Conservation (phyloP, 805 yeast species). For the Wickerhamomyces subpelliculosus region DNA sequence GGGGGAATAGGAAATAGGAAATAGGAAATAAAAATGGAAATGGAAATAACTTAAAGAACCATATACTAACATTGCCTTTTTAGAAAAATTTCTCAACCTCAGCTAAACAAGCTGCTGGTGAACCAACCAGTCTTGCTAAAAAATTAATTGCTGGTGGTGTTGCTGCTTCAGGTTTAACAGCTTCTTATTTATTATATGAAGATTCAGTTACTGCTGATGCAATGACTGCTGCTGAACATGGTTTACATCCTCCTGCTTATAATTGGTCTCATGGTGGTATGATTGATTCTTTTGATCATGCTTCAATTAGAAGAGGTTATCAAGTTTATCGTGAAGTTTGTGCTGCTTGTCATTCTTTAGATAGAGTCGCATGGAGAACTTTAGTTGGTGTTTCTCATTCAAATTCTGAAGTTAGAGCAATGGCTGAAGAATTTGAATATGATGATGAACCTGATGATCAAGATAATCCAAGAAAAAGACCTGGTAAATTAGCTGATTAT, state of each 20-base stretch:
- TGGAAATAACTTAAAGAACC: too few species aligned
- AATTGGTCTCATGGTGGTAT: conserved; percentile 94
- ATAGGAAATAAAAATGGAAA: too few species aligned
- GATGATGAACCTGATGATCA: conserved; percentile 98
- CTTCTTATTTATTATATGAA: conserved; percentile 75
- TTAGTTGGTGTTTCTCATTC: conserved; percentile 96
- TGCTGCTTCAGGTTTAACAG: conserved; percentile 71
- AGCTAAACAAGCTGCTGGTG: conserved; percentile 29
- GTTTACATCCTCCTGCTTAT: conserved; percentile 89
- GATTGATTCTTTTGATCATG: conserved; percentile 88
- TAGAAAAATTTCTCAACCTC: conserved; percentile 27
- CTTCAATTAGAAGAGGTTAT: conserved; percentile 96
- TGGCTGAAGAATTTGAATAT: conserved; percentile 96
- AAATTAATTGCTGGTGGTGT: conserved; percentile 54
- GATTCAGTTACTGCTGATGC: conserved; percentile 87
- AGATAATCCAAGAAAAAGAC: conserved; percentile 96
- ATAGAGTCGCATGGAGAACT: conserved; percentile 97
- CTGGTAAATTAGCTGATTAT: conserved; percentile 95
- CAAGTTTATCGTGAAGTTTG: conserved; percentile 98
- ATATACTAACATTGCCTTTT: conserved; percentile 8
- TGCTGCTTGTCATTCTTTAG: conserved; percentile 97
- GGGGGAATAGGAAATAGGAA: too few species aligned
- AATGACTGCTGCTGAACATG: conserved; percentile 98
- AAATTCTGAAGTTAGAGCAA: conserved; percentile 78
- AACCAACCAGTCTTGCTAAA: conserved; percentile 29